Evolutionary conservation across 306 rosid genomes (phyloP).

Genomic region (Hylodesmum podocarpum): DNA sequence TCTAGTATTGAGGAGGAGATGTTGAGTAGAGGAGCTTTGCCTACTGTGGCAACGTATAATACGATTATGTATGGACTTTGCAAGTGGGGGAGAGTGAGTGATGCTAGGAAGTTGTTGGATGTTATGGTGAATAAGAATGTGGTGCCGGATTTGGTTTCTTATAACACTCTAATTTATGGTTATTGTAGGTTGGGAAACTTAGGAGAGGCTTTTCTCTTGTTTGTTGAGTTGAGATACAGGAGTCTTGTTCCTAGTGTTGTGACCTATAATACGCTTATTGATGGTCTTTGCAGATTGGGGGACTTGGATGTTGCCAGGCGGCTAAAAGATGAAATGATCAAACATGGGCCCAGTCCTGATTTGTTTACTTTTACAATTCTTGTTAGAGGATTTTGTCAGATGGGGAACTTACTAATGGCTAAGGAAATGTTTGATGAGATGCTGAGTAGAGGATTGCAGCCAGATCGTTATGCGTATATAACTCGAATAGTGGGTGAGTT

Average conservation of each 20-base stretch:
- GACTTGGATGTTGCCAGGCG: conserved; percentile 57
- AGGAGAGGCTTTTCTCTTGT: conserved; percentile 57
- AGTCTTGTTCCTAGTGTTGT: conserved; percentile 51
- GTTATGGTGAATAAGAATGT: conserved; percentile 45
- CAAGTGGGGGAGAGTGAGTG: conserved; percentile 55
- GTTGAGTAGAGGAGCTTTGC: conserved; percentile 46
- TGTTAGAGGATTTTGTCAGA: conserved; percentile 59
- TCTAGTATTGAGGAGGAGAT: conserved; percentile 53
- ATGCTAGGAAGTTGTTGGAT: conserved; percentile 52
- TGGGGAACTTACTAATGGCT: conserved; percentile 63
- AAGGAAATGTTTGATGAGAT: conserved; percentile 69
- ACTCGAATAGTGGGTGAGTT: conserved; percentile 70
- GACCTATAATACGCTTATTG: conserved; percentile 76
- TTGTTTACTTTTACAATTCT: conserved; percentile 69
- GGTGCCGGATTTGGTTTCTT: conserved; percentile 67
- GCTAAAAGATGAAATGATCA: conserved; percentile 63
- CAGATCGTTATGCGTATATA: conserved; percentile 63
- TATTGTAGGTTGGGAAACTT: conserved; percentile 56
- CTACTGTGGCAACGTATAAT: conserved; percentile 64
- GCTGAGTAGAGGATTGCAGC: conserved; percentile 58
- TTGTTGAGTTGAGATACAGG: conserved; percentile 48
- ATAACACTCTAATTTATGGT: conserved; percentile 65
- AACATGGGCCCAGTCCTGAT: conserved; percentile 58
- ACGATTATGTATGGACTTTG: conserved; percentile 61
- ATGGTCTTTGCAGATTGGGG: conserved; percentile 71